These are phyloP conservation scores for Fusarium mundagurra DNA, from an alignment of 2,329 filamentous ascomycete genomes.

Conservation along the genomic window DNA sequence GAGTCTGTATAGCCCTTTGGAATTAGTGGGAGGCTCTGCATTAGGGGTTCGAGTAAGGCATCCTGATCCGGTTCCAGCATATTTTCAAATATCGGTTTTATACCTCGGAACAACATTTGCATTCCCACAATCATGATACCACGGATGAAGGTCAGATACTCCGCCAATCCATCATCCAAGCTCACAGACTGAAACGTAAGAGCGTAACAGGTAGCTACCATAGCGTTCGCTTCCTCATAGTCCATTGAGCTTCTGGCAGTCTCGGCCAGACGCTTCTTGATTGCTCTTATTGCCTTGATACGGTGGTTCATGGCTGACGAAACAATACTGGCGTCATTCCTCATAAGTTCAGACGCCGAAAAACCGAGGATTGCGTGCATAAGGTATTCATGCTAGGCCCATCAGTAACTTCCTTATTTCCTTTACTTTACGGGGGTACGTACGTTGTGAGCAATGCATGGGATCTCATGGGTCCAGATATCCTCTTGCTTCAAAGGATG, in stretches of 20 bases:
- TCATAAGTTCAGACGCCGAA: slow-evolving; percentile 71
- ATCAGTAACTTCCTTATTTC: slow-evolving; percentile 4
- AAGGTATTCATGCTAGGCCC: slow-evolving; percentile 67
- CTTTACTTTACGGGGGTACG: slow-evolving; percentile 27
- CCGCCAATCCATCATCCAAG: slow-evolving; percentile 66
- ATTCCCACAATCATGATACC: slow-evolving; percentile 65
- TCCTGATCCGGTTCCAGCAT: slow-evolving; percentile 54
- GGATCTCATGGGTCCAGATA: slow-evolving; percentile 74
- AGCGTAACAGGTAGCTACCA: slow-evolving; percentile 68
- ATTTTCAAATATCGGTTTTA: slow-evolving; percentile 61
- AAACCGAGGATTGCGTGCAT: slow-evolving; percentile 78
- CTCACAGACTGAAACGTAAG: slow-evolving; percentile 68
- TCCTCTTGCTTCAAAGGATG: slow-evolving; percentile 72
- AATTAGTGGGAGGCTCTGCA: slow-evolving; percentile 58
- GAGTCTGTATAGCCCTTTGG: slow-evolving; percentile 56
- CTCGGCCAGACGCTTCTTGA: slow-evolving; percentile 64
- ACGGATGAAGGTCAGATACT: slow-evolving; percentile 69
- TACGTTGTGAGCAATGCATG: slow-evolving; percentile 73
- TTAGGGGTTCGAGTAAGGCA: slow-evolving; percentile 54
- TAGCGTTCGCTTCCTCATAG: slow-evolving; percentile 66
- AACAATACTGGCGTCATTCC: slow-evolving; percentile 60
- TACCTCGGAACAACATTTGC: slow-evolving; percentile 62
- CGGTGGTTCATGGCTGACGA: slow-evolving; percentile 71
- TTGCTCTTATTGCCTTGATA: slow-evolving; percentile 70
- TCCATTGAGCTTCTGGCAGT: slow-evolving; percentile 52